phyloP scores from a whole-genome alignment of 371 early-diverging fungal species.

The Saksenaea oblongispora region DNA sequence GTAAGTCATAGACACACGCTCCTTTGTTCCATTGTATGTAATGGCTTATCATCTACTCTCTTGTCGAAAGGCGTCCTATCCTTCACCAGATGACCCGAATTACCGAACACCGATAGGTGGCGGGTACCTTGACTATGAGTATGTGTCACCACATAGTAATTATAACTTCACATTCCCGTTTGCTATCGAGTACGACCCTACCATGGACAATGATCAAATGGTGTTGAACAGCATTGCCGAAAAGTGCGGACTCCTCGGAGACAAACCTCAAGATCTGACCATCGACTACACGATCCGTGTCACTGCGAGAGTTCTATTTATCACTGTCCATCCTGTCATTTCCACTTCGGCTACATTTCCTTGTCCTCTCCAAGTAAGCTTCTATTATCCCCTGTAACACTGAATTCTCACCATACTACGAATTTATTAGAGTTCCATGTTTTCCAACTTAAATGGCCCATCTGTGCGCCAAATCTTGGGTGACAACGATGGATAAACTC shows the following conservation, averaged over 20 bases:
- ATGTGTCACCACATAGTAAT: slow-evolving; percentile 32
- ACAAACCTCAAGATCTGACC: slow-evolving; percentile 16
- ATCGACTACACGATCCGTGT: slow-evolving; percentile 46
- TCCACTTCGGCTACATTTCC: slow-evolving; percentile 16
- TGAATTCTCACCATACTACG: neutral
- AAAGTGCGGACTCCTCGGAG: slow-evolving; percentile 38
- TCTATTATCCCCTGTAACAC: neutral
- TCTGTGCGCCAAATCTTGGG: no score
- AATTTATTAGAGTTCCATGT: neutral
- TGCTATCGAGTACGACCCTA: slow-evolving; percentile 30
- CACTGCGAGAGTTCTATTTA: slow-evolving; percentile 40
- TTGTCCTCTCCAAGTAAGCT: slow-evolving; percentile 29
- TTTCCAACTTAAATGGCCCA: neutral
- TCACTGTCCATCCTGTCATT: slow-evolving; percentile 42
- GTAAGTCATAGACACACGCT: slow-evolving; percentile 23
- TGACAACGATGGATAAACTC: no score
- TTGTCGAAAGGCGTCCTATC: slow-evolving; percentile 44
- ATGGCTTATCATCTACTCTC: neutral
- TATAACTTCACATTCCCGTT: slow-evolving; percentile 40
- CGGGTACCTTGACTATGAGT: slow-evolving; percentile 30
- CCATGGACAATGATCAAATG: slow-evolving; percentile 20
- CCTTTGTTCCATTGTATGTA: neutral
- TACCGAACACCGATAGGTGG: slow-evolving; percentile 35
- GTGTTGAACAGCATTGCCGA: slow-evolving; percentile 31
- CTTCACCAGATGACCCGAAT: slow-evolving; percentile 16